phyloP scores from a whole-genome alignment of 495 filamentous ascomycete species.

The Bryoglossum gracile region DNA sequence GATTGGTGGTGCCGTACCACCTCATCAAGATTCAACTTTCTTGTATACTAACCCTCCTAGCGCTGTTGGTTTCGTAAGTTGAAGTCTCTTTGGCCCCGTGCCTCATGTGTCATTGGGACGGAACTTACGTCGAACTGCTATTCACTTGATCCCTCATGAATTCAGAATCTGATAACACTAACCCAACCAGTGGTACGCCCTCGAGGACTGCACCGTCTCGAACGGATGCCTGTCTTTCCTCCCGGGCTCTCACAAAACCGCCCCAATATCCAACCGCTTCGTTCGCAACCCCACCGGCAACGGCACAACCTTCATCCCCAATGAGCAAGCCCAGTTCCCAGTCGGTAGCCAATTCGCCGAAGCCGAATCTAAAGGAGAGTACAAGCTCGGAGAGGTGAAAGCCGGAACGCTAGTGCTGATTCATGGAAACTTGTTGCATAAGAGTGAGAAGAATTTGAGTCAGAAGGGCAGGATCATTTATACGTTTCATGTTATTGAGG shows the following conservation, averaged over 20 bases:
- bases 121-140: too few relatives aligned
- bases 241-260: slow-evolving; percentile 65
- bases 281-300: slow-evolving; percentile 50
- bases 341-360: slow-evolving; percentile 31
- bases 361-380: slow-evolving; percentile 32
- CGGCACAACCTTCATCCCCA: slow-evolving; percentile 47
- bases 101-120: too few relatives aligned
- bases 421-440: slow-evolving; percentile 92
- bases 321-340: slow-evolving; percentile 36
- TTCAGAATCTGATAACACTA: too few relatives aligned
- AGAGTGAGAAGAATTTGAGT: slow-evolving; percentile 88
- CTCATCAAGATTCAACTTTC: slow-evolving; percentile 89
- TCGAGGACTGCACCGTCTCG: slow-evolving; percentile 77
- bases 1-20: slow-evolving; percentile 80
- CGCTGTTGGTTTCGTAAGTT: slow-evolving; percentile 64
- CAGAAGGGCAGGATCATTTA: slow-evolving; percentile 85
- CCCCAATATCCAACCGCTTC: slow-evolving; percentile 60
- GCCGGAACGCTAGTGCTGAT: slow-evolving; percentile 87
- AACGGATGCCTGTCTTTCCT: slow-evolving; percentile 89
- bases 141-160: too few relatives aligned
- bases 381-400: slow-evolving; percentile 72
- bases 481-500: slow-evolving; percentile 96
- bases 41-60: slow-evolving; percentile 85
- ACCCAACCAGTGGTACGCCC: slow-evolving; percentile 72
- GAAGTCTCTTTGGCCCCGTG: neutral